phyloP scores from a whole-genome alignment of 179 eudicot species.

The Sideroxylon spinosum region DNA sequence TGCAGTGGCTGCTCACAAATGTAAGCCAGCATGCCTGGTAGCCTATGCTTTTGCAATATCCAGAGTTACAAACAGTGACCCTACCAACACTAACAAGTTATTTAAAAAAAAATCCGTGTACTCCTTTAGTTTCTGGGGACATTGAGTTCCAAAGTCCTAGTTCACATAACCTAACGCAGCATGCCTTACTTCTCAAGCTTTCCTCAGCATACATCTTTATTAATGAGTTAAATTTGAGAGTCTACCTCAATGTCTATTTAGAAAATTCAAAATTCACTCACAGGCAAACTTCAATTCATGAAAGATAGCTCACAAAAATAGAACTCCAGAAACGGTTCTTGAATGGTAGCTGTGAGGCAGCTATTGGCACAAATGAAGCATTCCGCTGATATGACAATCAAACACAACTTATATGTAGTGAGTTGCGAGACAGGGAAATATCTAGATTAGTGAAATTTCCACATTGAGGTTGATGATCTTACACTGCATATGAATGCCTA shows the following conservation, averaged over 20 bases:
- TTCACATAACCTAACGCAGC: not conserved
- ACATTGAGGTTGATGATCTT: not conserved
- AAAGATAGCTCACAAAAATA: no score
- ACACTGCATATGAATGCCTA: not conserved
- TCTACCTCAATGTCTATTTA: no score
- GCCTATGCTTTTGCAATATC: no score
- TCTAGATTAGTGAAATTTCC: not conserved
- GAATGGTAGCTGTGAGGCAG: not conserved
- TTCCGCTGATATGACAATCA: not conserved
- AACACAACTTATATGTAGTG: not conserved
- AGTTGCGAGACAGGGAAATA: not conserved
- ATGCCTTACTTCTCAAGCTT: no score
- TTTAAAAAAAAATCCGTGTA: no score
- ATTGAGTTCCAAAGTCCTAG: not conserved
- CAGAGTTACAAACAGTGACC: not conserved
- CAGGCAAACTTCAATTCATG: no score
- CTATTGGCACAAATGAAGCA: not conserved
- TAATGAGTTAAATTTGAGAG: not conserved
- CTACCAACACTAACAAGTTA: not conserved
- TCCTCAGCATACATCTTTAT: not conserved
- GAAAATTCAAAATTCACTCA: no score
- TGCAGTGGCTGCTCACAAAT: not conserved
- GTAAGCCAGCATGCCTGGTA: not conserved
- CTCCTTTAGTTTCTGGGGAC: not conserved
- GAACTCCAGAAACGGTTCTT: not conserved